Percentiles rank a stretch among this genome's conserved stretches.
Conservation (phyloP, 345 rosid genomes). For the Aegle marmelos region DNA sequence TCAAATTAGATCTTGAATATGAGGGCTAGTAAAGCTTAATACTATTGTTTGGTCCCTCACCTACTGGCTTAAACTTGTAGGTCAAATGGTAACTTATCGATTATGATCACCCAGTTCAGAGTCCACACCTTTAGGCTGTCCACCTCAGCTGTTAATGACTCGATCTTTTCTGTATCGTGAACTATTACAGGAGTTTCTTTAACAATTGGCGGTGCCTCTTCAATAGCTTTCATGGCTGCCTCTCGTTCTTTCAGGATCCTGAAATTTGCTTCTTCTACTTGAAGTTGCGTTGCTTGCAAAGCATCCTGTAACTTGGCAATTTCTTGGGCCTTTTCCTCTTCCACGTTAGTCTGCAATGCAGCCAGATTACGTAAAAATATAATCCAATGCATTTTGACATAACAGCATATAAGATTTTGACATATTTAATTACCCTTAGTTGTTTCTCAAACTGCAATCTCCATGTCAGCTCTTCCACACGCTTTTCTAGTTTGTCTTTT, state of each 20-base stretch:
- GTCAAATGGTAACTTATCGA: not conserved
- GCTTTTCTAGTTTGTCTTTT: slow-evolving; percentile 96
- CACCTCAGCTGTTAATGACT: slow-evolving; percentile 60
- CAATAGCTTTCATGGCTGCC: slow-evolving; percentile 90
- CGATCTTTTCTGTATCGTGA: slow-evolving; percentile 86
- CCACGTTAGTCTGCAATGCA: slow-evolving; percentile 69
- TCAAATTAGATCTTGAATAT: not conserved
- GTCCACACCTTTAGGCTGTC: slow-evolving; percentile 77
- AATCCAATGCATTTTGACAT: not conserved
- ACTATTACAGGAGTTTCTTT: slow-evolving; percentile 95
- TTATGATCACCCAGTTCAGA: slow-evolving; percentile 3
- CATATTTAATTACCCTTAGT: slow-evolving; percentile 58
- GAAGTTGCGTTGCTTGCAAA: slow-evolving; percentile 68
- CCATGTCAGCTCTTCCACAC: slow-evolving; percentile 97
- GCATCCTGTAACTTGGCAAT: slow-evolving; percentile 79
- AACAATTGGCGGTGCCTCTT: slow-evolving; percentile 94
- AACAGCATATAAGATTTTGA: not conserved
- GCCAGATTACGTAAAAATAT: slow-evolving; percentile 1
- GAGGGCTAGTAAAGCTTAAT: not conserved
- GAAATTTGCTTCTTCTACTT: slow-evolving; percentile 89
- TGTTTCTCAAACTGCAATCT: slow-evolving; percentile 96
- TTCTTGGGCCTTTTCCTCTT: slow-evolving; percentile 95
- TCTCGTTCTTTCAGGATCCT: slow-evolving; percentile 74
- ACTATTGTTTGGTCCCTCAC: not conserved
- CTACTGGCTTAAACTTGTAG: not conserved